Conservation (phyloP, 257 asterid species). For the Solanum clarkiae region DNA sequence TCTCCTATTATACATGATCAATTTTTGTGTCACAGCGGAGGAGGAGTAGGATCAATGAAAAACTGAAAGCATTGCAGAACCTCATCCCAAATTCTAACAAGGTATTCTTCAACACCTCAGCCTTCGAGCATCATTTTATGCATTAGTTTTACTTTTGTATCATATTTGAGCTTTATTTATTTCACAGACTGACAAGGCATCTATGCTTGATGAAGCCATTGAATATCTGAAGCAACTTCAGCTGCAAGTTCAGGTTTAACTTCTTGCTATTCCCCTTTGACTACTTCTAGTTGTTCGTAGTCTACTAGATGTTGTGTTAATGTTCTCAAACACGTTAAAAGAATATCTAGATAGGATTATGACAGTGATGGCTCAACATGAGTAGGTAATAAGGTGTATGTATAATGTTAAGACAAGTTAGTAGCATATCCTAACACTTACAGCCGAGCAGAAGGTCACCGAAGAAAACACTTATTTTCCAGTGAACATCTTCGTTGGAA, state of each 20-base stretch:
- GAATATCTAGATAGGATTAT: background rate
- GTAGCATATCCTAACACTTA: background rate
- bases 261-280: conserved; percentile 3
- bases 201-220: conserved; percentile 96
- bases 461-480: background rate
- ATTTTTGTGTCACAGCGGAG: conserved; percentile 57
- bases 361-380: background rate
- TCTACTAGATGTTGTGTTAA: background rate
- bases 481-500: background rate
- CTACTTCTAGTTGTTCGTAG: background rate
- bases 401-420: background rate
- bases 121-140: background rate
- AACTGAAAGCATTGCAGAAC: conserved; percentile 85
- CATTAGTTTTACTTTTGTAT: background rate
- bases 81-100: conserved; percentile 88
- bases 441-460: background rate
- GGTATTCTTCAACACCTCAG: conserved; percentile 11
- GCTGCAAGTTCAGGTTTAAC: conserved; percentile 83
- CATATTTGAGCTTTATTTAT: conserved; percentile 7
- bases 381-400: background rate
- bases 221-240: conserved; percentile 97
- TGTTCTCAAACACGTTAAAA: background rate
- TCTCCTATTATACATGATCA: conserved; percentile 1
- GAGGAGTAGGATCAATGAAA: conserved; percentile 92
- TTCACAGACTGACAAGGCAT: conserved; percentile 87